Percentiles rank a stretch among this genome's conserved stretches.
These are phyloP conservation scores for Microcos paniculata DNA, from an alignment of 345 rosid species.

Conservation along the genomic window DNA sequence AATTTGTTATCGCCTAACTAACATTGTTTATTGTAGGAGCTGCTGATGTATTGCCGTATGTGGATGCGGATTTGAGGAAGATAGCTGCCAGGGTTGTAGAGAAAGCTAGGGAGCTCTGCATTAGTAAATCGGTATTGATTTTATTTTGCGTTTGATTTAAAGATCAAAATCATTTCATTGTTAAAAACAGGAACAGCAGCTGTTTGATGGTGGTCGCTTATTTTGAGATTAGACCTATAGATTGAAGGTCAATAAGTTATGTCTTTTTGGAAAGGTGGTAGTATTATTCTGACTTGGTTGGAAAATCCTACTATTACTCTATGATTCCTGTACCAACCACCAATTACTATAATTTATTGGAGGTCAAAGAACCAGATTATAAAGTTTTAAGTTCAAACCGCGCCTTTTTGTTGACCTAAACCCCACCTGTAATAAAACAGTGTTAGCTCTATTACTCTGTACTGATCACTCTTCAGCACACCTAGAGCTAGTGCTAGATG, in stretches of 20 bases:
- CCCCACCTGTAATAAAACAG: no score
- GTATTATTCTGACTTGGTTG: background rate
- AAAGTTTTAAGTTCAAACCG: background rate
- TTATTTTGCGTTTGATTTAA: background rate
- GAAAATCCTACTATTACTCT: background rate
- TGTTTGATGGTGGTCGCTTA: background rate
- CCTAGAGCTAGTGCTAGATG: no score
- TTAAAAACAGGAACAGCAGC: background rate
- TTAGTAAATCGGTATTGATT: constrained; percentile 50
- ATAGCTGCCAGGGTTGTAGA: constrained; percentile 64
- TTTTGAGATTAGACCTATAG: background rate
- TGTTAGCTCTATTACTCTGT: background rate
- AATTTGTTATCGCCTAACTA: background rate
- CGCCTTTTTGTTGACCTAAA: background rate
- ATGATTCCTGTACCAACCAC: background rate
- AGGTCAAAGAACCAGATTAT: background rate
- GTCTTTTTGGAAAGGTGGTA: background rate
- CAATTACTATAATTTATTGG: background rate
- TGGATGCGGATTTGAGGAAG: constrained; percentile 78
- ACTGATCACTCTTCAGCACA: no score
- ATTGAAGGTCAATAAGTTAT: background rate
- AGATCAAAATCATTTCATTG: background rate
- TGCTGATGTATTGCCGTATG: constrained; percentile 63
- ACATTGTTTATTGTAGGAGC: constrained; percentile 40
- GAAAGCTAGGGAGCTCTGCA: constrained; percentile 60